Evolutionary conservation across 1,139 yeast species (phyloP), one percentile per base, ranked within the genome.

Genomic region (Diutina rugosa): DNA sequence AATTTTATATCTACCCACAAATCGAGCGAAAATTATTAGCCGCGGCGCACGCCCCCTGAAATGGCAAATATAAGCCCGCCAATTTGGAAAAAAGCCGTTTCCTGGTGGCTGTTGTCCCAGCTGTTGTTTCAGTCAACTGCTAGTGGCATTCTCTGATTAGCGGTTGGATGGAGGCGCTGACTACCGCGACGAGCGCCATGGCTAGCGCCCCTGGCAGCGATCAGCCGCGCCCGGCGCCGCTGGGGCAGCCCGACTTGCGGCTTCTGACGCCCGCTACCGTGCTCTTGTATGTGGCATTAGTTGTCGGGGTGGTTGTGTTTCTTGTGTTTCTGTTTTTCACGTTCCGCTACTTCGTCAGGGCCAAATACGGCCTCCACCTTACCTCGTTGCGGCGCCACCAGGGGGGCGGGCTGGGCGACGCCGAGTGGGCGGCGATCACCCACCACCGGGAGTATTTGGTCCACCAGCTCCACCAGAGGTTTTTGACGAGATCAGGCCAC

Each of bases 231-330:
- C 38, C 10, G 10, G 8, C 16, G 16, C 44, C 7, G 26, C 26
- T 44, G 26, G 21, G 6, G 8, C 28, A 18, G n/a, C 21, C 26
- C 9, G 44, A 49, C 7, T 14, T 30, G 1, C 18, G 7, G 44
- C 32, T 32, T 14, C 53, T 32, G 53, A 49, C 54, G 18, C 32
- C 54, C 2, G 32, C 54, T 1, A 38, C 54, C 10, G 46, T 26
- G 46, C 14, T 51, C 3, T 35, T 51, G 46, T 35, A 35, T 29
- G 45, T 38, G 4, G 87, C 88, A 0, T 72, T 84, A 48, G 79
- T 84, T 0, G 80, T 82, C n/a, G 88, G 87, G 6, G 78, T 81
- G 10, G 64, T 77, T 47, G 81, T 82, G 56, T 85, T 86, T 9
- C 44, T 73, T 0, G 66, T 81, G 45, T 81, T 84, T 62, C 62